phyloP scores from a whole-genome alignment of 108 stramenopile species.

The Skeletonema marinoi region DNA sequence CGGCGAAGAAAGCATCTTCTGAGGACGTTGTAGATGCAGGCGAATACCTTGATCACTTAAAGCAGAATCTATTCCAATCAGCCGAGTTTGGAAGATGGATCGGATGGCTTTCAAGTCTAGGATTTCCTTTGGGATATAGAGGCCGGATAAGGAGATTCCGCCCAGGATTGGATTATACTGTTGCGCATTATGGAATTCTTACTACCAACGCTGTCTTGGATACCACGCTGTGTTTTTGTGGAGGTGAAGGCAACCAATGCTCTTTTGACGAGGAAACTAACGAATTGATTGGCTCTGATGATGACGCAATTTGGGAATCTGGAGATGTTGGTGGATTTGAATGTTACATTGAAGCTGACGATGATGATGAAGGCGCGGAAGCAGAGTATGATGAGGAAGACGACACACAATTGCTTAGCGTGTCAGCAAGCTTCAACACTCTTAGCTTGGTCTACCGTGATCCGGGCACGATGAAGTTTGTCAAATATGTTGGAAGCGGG shows the following conservation, averaged over 20 bases:
- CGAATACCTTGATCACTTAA: slow-evolving; percentile 46
- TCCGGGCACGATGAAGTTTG: slow-evolving; percentile 92
- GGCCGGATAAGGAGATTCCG: slow-evolving; percentile 90
- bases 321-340: slow-evolving; percentile 96
- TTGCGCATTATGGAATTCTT: slow-evolving; percentile 91
- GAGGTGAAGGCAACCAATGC: slow-evolving; percentile 62
- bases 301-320: slow-evolving; percentile 81
- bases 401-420: slow-evolving; percentile 89
- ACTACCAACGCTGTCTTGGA: slow-evolving; percentile 78
- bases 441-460: slow-evolving; percentile 92
- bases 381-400: slow-evolving; percentile 93
- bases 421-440: slow-evolving; percentile 92
- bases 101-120: slow-evolving; percentile 61
- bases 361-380: slow-evolving; percentile 80
- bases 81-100: slow-evolving; percentile 63
- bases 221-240: slow-evolving; percentile 83
- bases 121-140: slow-evolving; percentile 63
- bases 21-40: slow-evolving; percentile 20
- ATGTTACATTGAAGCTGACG: slow-evolving; percentile 95
- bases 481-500: slow-evolving; percentile 90
- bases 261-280: slow-evolving; percentile 45
- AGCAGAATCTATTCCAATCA: slow-evolving; percentile 62
- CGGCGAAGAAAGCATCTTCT: neutral
- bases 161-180: slow-evolving; percentile 96
- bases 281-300: slow-evolving; percentile 59